These are phyloP conservation scores for Trichoderma oligosporum DNA, from an alignment of 2,329 filamentous ascomycete genomes.

Conservation along the genomic window DNA sequence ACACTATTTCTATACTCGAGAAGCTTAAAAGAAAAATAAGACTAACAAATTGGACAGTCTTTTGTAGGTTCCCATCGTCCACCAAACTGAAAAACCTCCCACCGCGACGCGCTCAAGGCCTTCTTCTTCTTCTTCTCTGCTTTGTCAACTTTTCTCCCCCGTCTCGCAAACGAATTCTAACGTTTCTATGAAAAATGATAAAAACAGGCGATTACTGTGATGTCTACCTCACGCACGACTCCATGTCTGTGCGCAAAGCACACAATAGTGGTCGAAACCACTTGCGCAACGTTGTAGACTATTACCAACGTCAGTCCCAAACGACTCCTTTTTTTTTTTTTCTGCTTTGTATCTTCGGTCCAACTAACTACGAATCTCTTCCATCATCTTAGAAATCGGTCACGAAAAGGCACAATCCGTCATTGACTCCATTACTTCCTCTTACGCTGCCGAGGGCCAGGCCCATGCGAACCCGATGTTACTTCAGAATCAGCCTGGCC, in stretches of 20 bases:
- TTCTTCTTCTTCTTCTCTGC: background rate
- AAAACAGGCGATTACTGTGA: constrained; percentile 85
- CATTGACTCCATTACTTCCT: constrained; percentile 95
- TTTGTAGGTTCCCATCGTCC: constrained; percentile 25
- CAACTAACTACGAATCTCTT: background rate
- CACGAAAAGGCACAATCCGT: constrained; percentile 98
- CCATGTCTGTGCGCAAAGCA: constrained; percentile 98
- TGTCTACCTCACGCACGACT: constrained; percentile 99
- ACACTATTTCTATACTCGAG: too few species aligned
- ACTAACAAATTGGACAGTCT: constrained; percentile 27
- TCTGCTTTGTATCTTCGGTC: background rate
- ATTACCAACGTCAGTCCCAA: constrained; percentile 76
- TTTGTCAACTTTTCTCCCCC: too few species aligned
- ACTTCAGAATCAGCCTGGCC: constrained; percentile 60
- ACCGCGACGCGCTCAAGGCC: background rate
- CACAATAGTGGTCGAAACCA: constrained; percentile 97
- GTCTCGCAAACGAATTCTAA: too few species aligned
- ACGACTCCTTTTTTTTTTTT: background rate
- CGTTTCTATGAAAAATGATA: constrained; percentile 15
- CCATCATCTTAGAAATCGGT: constrained; percentile 69
- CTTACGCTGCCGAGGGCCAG: constrained; percentile 92
- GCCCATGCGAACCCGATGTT: constrained; percentile 82
- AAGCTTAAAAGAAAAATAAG: background rate
- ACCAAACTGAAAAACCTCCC: background rate
- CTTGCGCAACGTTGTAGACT: constrained; percentile 93